A percentile compares a stretch with the other conserved stretches of the same genome.
phyloP scores from a whole-genome alignment of 2,329 filamentous ascomycete species.

The Fusarium torreyae region DNA sequence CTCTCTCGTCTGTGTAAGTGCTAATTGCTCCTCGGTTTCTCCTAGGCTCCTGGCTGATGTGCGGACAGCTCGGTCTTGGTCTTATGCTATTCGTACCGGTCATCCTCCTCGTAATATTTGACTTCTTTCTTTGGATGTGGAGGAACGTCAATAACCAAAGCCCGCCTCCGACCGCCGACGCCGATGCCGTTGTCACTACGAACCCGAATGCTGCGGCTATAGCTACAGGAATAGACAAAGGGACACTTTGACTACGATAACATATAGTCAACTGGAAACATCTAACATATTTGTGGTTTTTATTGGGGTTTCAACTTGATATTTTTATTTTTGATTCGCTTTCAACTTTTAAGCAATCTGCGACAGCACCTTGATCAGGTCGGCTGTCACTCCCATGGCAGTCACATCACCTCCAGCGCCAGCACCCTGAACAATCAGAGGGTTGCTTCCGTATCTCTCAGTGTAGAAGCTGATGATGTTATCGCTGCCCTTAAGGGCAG shows the following conservation, averaged over 20 bases:
- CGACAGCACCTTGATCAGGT: slow-evolving; percentile 89
- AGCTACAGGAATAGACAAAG: slow-evolving; percentile 46
- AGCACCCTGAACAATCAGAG: slow-evolving; percentile 93
- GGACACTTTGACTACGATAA: slow-evolving; percentile 35
- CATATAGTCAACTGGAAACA: slow-evolving; percentile 14
- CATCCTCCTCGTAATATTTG: slow-evolving; percentile 64
- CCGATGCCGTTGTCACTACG: slow-evolving; percentile 35
- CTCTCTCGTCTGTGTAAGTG: slow-evolving; percentile 58
- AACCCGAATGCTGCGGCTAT: slow-evolving; percentile 43
- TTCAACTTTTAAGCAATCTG: slow-evolving; percentile 68
- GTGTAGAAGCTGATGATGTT: slow-evolving; percentile 99
- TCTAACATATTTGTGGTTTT: neutral
- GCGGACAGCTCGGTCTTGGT: slow-evolving; percentile 60
- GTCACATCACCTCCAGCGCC: slow-evolving; percentile 96
- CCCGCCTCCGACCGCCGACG: slow-evolving; percentile 31
- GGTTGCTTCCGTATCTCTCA: slow-evolving; percentile 90
- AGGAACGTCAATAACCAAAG: slow-evolving; percentile 55
- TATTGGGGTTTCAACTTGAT: slow-evolving; percentile 14
- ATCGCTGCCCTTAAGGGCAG: slow-evolving; percentile 94
- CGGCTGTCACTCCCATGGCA: slow-evolving; percentile 96
- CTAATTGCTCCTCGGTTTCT: slow-evolving; percentile 6
- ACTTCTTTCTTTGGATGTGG: slow-evolving; percentile 69
- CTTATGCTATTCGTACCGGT: slow-evolving; percentile 64
- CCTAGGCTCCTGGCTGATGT: slow-evolving; percentile 32
- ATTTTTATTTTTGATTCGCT: slow-evolving; percentile 41